Conservation (phyloP, 2,329 filamentous ascomycete species). For the Paecilomyces dactylethromorphus region DNA sequence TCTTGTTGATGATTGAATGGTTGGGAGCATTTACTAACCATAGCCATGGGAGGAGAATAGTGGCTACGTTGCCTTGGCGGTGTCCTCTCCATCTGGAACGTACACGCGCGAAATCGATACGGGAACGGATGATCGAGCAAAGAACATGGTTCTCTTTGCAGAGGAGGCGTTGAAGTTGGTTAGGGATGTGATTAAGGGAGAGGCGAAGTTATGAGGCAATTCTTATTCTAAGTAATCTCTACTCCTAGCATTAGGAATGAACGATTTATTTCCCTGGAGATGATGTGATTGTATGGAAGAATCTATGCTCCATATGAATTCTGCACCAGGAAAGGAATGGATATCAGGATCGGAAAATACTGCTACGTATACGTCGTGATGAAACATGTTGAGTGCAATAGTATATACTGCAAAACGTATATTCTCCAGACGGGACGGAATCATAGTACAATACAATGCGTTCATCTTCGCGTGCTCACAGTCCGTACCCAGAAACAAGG, state of each 20-base stretch:
- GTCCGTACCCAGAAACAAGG: neutral
- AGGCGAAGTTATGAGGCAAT: slow-evolving; percentile 8
- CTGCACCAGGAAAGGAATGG: too few species aligned
- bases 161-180: slow-evolving; percentile 51
- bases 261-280: too few species aligned
- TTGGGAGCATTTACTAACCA: neutral
- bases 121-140: slow-evolving; percentile 48
- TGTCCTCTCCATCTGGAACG: slow-evolving; percentile 46
- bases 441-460: neutral
- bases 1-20: neutral
- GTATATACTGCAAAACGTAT: neutral
- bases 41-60: slow-evolving; percentile 17
- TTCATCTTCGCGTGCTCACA: neutral
- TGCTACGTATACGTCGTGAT: neutral
- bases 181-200: slow-evolving; percentile 47
- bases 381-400: neutral
- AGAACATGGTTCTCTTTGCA: slow-evolving; percentile 59
- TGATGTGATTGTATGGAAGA: too few species aligned
- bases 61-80: slow-evolving; percentile 59
- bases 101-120: slow-evolving; percentile 52
- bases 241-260: neutral
- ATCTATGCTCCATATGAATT: too few species aligned
- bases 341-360: neutral
- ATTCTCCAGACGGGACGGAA: neutral
- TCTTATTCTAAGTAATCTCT: neutral